phyloP scores from a whole-genome alignment of 176 grass and related monocot species.

The Aegilops sharonensis region DNA sequence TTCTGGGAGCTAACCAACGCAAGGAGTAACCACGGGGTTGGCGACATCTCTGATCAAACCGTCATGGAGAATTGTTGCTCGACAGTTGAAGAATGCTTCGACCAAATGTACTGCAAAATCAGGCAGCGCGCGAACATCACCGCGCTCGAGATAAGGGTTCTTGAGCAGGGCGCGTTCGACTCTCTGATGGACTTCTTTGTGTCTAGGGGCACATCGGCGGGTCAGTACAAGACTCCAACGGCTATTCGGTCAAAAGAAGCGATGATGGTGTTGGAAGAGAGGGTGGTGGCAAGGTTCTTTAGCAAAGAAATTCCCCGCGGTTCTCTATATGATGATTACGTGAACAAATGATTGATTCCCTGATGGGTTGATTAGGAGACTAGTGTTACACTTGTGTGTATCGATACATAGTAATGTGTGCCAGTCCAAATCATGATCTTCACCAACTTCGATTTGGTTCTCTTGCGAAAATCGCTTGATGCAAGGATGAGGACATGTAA shows the following conservation, averaged over 20 bases:
- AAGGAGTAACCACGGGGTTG: too few relatives aligned
- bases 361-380: too few relatives aligned
- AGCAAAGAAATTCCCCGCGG: not conserved
- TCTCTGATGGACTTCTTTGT: conserved; percentile 23
- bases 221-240: conserved; percentile 11
- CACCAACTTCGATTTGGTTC: too few relatives aligned
- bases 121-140: not conserved
- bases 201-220: not conserved
- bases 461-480: too few relatives aligned
- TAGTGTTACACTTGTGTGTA: too few relatives aligned
- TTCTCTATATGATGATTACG: too few relatives aligned
- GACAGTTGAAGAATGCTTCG: not conserved
- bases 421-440: too few relatives aligned
- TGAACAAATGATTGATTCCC: too few relatives aligned
- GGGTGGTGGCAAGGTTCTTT: not conserved
- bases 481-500: too few relatives aligned
- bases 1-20: too few relatives aligned
- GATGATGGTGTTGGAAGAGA: not conserved
- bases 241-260: conserved; percentile 3
- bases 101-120: not conserved
- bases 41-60: not conserved
- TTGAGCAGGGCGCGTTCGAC: not conserved
- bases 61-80: conserved; percentile 8
- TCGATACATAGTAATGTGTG: too few relatives aligned
- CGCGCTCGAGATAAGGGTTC: conserved; percentile 8